These are phyloP conservation scores for Malus hybrid DNA, from an alignment of 331 rosid genomes.

Conservation along the genomic window DNA sequence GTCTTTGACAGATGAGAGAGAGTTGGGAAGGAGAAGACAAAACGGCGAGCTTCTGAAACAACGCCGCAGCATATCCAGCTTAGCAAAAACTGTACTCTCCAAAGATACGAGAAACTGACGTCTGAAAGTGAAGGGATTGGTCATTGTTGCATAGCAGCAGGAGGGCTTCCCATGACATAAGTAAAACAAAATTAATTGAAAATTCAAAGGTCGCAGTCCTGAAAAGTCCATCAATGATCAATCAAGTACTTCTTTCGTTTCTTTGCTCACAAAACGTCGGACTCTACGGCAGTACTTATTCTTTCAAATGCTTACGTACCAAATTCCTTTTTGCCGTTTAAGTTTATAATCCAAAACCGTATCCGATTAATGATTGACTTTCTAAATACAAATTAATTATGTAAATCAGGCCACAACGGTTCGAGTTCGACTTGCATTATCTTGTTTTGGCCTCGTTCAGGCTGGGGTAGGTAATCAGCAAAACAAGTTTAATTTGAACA, in stretches of 20 bases:
- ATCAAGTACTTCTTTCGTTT: not conserved
- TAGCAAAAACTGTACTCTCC: not conserved
- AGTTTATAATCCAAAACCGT: too few relatives aligned
- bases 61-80: slow-evolving; percentile 7
- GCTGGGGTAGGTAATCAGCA: too few relatives aligned
- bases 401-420: too few relatives aligned
- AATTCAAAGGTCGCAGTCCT: not conserved
- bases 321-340: too few relatives aligned
- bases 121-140: not conserved
- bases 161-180: not conserved
- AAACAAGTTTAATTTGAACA: too few relatives aligned
- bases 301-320: too few relatives aligned
- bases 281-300: not conserved
- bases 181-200: not conserved
- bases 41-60: not conserved
- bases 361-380: too few relatives aligned
- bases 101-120: not conserved
- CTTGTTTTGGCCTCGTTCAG: too few relatives aligned
- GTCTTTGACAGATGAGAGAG: not conserved
- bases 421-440: too few relatives aligned
- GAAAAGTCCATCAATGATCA: too few relatives aligned
- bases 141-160: not conserved
- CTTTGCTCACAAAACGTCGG: not conserved
- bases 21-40: not conserved
- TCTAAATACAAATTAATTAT: too few relatives aligned